Percentiles rank a stretch among this genome's conserved stretches.
Evolutionary conservation across 768 basidiomycete species (phyloP).

Genomic region (Macrolepiota albuminosa): DNA sequence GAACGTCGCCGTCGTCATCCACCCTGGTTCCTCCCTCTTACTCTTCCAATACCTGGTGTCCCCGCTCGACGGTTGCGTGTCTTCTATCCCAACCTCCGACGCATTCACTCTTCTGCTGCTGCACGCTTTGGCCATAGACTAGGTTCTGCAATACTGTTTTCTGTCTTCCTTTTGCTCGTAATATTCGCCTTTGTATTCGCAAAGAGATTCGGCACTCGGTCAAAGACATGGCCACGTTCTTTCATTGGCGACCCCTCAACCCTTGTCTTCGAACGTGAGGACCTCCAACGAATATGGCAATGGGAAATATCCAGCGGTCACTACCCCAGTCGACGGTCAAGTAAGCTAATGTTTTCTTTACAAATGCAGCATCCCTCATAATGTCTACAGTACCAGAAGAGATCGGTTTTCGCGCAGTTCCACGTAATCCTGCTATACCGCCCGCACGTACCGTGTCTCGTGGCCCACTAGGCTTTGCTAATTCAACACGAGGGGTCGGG

Average conservation of each 20-base stretch:
- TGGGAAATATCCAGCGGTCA: slow-evolving; percentile 96
- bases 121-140: slow-evolving; percentile 55
- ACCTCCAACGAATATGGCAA: slow-evolving; percentile 87
- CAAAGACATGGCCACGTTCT: slow-evolving; percentile 59
- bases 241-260: slow-evolving; percentile 60
- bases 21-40: slow-evolving; percentile 58
- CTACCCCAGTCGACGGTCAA: slow-evolving; percentile 77
- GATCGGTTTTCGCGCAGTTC: slow-evolving; percentile 49
- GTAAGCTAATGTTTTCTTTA: slow-evolving; percentile 42
- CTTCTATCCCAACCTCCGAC: slow-evolving; percentile 54
- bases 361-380: slow-evolving; percentile 3
- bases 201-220: slow-evolving; percentile 55
- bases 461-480: slow-evolving; percentile 36
- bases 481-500: slow-evolving; percentile 64
- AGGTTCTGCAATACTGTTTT: slow-evolving; percentile 47
- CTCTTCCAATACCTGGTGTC: slow-evolving; percentile 57
- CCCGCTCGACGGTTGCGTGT: slow-evolving; percentile 52
- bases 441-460: slow-evolving; percentile 42
- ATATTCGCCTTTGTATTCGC: slow-evolving; percentile 57
- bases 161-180: slow-evolving; percentile 32
- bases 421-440: slow-evolving; percentile 75
- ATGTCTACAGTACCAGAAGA: slow-evolving; percentile 59
- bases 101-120: slow-evolving; percentile 52
- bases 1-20: slow-evolving; percentile 35
- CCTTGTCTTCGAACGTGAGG: slow-evolving; percentile 69